phyloP scores from a whole-genome alignment of 2,329 filamentous ascomycete species.

The Fusarium continuum region DNA sequence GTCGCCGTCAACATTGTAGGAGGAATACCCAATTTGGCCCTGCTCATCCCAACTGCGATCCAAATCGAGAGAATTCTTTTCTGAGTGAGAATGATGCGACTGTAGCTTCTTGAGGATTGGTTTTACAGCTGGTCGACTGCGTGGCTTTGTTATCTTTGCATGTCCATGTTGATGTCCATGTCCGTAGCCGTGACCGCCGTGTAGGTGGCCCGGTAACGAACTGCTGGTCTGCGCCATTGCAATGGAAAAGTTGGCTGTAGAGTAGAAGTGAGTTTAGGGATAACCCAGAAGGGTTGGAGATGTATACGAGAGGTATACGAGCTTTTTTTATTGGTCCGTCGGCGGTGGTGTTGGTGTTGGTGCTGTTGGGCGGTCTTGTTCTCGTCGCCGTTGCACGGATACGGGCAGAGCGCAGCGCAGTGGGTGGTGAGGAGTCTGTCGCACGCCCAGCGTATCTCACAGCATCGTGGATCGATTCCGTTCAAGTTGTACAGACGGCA shows the following conservation, averaged over 20 bases:
- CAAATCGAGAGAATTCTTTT: constrained; percentile 70
- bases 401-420: constrained; percentile 39
- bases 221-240: constrained; percentile 42
- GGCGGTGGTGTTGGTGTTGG: constrained; percentile 21
- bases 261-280: constrained; percentile 1
- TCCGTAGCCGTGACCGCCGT: constrained; percentile 33
- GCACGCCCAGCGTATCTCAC: constrained; percentile 44
- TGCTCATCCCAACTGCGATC: constrained; percentile 69
- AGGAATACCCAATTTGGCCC: constrained; percentile 45
- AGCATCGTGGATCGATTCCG: constrained; percentile 41
- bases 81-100: constrained; percentile 60
- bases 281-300: not conserved
- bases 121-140: constrained; percentile 62
- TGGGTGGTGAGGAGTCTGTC: constrained; percentile 34
- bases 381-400: constrained; percentile 40
- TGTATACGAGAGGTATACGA: constrained; percentile 12
- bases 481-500: constrained; percentile 32
- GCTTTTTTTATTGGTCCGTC: constrained; percentile 26
- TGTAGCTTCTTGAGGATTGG: constrained; percentile 69
- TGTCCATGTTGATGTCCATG: constrained; percentile 32
- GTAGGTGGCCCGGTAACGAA: constrained; percentile 37
- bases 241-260: constrained; percentile 16
- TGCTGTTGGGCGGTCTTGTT: constrained; percentile 25
- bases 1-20: constrained; percentile 43
- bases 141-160: constrained; percentile 55